phyloP scores from a whole-genome alignment of 208 protist species.

The Phytomonas sp. region DNA sequence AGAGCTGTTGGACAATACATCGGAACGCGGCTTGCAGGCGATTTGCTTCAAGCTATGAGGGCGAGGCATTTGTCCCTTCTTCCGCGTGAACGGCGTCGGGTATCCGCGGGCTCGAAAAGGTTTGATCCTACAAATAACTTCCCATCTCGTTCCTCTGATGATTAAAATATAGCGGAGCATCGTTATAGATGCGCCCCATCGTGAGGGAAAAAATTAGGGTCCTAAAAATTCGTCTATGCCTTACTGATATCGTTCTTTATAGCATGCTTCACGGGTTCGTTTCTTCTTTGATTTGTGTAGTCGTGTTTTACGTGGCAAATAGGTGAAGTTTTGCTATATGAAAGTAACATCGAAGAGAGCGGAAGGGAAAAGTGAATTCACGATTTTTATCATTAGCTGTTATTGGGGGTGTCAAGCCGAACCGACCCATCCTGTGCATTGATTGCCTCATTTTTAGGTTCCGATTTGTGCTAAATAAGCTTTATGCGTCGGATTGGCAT shows the following conservation, averaged over 20 bases:
- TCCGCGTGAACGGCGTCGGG: not conserved
- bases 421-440: not conserved
- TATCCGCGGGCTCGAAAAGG: not conserved
- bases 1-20: conserved; percentile 28
- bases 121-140: not conserved
- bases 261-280: not conserved
- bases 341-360: not conserved
- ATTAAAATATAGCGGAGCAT: not conserved
- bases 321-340: not conserved
- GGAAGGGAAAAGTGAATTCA: not conserved
- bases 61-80: not conserved
- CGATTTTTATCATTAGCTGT: not conserved
- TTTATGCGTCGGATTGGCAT: not conserved
- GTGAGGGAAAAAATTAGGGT: not conserved
- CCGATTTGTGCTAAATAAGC: not conserved
- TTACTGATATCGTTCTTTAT: not conserved
- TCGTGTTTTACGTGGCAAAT: not conserved
- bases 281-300: not conserved
- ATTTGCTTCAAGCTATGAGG: conserved; percentile 16
- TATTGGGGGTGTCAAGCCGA: not conserved
- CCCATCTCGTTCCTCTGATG: not conserved
- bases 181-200: not conserved
- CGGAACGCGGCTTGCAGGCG: conserved; percentile 19
- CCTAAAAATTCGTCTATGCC: not conserved
- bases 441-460: not conserved